Base-by-base conservation (phyloP, 257 asterid species). In the Solanum tarijense region DNA sequence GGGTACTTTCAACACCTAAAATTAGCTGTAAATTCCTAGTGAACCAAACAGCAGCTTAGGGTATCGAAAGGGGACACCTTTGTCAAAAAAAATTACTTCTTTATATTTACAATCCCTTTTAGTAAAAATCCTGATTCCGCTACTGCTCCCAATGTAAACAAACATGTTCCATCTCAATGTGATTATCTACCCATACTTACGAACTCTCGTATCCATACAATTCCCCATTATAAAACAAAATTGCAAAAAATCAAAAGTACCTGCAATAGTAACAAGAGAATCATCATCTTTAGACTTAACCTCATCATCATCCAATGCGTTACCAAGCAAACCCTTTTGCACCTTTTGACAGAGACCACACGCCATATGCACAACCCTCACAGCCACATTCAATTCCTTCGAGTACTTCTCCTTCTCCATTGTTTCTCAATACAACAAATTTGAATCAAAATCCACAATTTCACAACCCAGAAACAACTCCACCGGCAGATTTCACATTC, bases 231-330 rank as follows among this genome's bases (percentile, higher is more conserved):
- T 68, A 68, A 18, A 72, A 35, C 7, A 4, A 34, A 73, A 74
- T 21, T 2, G 29, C 25, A 9, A 21, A 23, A 36, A 2, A 29
- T 18, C 39, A 66, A 73, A 32, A 38, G 36, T 84, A 95, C 98
- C 98, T 76, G 98, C 98, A 43, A 95, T 92, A 55, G 98, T 95
- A 87, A 95, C 98, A 29, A 93, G 98, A 36, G 98, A 95, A 87
- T 94, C 92, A 46, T 95, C 98, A 46, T 93, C 98, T 91, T 95
- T 95, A 85, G 98, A 94, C 91, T 87, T 90, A 76, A 94, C 94
- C 29, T 35, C 31, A 6, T 91, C 92, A 87, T 91, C 92, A 74
- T 52, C 62, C 31, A 76, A 76, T 4, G 93, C 43, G 20, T 92
- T 91, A 88, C 91, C 88, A 88, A 87, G 85, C 32, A 94, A 79